Evolutionary conservation across 2,329 filamentous ascomycete species (phyloP).

Genomic region (Cladophialophora immunda): DNA sequence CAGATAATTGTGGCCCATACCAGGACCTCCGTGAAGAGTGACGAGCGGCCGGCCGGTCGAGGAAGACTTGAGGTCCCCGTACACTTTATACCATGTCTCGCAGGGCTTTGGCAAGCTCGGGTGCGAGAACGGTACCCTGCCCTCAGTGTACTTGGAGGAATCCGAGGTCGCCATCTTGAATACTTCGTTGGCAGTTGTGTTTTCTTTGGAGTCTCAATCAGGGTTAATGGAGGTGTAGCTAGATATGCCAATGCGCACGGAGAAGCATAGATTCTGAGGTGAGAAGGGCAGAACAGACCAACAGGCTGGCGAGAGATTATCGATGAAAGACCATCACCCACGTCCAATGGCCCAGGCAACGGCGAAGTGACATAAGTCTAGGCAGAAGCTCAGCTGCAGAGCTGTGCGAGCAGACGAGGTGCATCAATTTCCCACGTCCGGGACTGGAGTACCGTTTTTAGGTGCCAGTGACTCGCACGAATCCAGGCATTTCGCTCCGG

Average conservation of each 20-base stretch:
- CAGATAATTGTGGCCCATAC: slow-evolving; percentile 57
- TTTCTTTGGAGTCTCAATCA: background rate
- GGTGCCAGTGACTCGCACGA: background rate
- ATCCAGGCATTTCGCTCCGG: background rate
- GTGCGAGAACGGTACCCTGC: slow-evolving; percentile 44
- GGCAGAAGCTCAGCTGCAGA: background rate
- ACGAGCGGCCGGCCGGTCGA: slow-evolving; percentile 46
- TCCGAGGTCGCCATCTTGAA: slow-evolving; percentile 7
- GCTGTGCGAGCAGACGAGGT: background rate
- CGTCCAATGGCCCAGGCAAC: background rate
- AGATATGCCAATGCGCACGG: background rate
- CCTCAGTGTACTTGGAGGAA: no score
- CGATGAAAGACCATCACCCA: background rate
- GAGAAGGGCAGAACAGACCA: background rate
- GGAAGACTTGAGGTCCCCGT: slow-evolving; percentile 46
- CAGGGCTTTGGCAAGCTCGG: slow-evolving; percentile 46
- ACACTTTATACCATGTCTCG: slow-evolving; percentile 52
- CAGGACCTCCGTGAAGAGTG: slow-evolving; percentile 57
- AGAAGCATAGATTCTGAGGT: background rate
- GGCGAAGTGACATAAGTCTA: background rate
- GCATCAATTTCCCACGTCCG: background rate
- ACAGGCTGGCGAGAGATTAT: background rate
- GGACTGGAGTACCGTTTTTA: background rate
- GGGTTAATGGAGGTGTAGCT: background rate
- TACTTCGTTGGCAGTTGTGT: background rate